phyloP scores from a whole-genome alignment of 2,329 filamentous ascomycete genomes.

The Cytospora chrysosperma region DNA sequence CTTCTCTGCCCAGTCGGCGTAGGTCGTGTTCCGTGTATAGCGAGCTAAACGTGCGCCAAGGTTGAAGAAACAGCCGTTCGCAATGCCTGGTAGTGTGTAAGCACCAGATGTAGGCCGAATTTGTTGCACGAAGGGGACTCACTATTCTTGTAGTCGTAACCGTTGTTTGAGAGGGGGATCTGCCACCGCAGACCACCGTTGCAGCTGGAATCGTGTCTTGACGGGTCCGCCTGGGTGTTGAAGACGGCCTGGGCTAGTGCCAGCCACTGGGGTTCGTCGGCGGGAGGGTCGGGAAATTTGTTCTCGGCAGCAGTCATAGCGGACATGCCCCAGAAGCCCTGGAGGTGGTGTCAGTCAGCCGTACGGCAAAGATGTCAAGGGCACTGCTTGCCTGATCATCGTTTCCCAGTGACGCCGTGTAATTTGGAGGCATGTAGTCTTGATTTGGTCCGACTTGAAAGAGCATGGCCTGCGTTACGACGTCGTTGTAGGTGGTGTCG shows the following conservation, averaged over 20 bases:
- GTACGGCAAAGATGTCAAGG: background rate
- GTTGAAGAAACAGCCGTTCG: constrained; percentile 53
- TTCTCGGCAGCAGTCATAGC: constrained; percentile 70
- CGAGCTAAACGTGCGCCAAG: constrained; percentile 58
- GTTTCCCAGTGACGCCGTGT: constrained; percentile 68
- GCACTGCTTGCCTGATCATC: constrained; percentile 59
- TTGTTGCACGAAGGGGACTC: background rate
- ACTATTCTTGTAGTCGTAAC: constrained; percentile 67
- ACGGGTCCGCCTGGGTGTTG: constrained; percentile 68
- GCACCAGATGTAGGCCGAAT: background rate
- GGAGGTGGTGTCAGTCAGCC: background rate
- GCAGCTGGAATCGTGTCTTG: constrained; percentile 68
- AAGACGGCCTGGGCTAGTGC: constrained; percentile 77
- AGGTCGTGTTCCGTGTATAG: constrained; percentile 76
- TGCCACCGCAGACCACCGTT: constrained; percentile 81
- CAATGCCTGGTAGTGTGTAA: constrained; percentile 34
- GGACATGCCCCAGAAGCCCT: constrained; percentile 71
- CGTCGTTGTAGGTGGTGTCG: constrained; percentile 61
- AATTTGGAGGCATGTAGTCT: constrained; percentile 77
- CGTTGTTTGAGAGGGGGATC: constrained; percentile 78
- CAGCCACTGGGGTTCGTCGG: constrained; percentile 62
- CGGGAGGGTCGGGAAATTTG: constrained; percentile 61
- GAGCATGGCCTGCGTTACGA: constrained; percentile 55
- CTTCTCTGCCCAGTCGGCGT: constrained; percentile 72
- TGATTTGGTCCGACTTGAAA: constrained; percentile 69